Base-by-base conservation (phyloP, 2,329 filamentous ascomycete genomes). In the Microdochium trichocladiopsis region DNA sequence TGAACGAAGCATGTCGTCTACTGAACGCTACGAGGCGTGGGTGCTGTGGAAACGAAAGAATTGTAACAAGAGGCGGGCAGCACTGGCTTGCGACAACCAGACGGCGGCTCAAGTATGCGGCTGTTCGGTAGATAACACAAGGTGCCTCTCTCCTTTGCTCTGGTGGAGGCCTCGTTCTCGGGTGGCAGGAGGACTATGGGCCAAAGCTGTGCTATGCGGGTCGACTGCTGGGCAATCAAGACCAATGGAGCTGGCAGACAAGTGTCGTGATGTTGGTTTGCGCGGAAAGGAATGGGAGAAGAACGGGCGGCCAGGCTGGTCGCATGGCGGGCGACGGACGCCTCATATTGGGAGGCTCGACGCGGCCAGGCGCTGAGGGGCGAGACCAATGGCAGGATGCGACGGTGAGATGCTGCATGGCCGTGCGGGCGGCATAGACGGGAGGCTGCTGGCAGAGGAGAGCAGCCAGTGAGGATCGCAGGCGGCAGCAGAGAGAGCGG, bases 1-100 rank as follows among this genome's bases (percentile, higher is more conserved):
- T 61, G 76, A 76, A 51, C 69, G 66, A 52, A 73, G 61, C 78
- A 81, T 82, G 23, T 57, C 70, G 66, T 16, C 18, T 16, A 18
- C 3, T 49, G 51, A 23, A 53, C 37, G 53, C 43, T 55, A 48
- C 25, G 48, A 21, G 31, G 22, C 16, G 23, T 31, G 47, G 50
- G 53, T 47, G 56, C 51, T 23, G 45, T 49, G 50, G 37, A 31
- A 53, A 10, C 31, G 41, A 50, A 53, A 37, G 25, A 21, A 11
- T 50, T 41, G 43, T 37, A 56, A 54, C 53, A 53, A 45, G 50
- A 43, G 53, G 51, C 56, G 58, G 56, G 53, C 23, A 49, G 47
- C 47, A 54, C 47, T 47, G 33, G 5, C 33, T 37, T 37, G 33
- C 33, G 33, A 37, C 33, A 37, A 37, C 18, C 6, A 11, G 18